Evolutionary conservation across 192 early-diverging fungal genomes (phyloP), one percentile per base, ranked within the genome.

Genomic region (Pilobolus umbonatus): DNA sequence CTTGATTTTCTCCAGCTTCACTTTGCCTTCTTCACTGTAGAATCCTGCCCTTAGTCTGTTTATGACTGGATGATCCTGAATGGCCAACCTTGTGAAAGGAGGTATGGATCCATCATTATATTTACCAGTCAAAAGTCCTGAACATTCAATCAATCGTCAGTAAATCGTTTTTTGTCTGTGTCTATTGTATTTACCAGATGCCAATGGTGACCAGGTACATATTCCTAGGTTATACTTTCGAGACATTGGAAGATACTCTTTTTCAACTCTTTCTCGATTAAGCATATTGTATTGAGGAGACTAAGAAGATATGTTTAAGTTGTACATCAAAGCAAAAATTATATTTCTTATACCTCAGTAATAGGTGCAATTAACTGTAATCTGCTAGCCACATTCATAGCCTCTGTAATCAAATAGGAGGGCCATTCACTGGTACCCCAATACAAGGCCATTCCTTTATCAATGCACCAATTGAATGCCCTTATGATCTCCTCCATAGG

Each of bases 211-310:
- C 87, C 88, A 94, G 32, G 80, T 86, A 19, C 85, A 85, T 5
- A 83, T 76, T 0, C 91, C 91, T 36, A 91, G 69, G 1, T 80
- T 78, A 56, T 75, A 78, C 62, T 81, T 83, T 43, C 79, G 70
- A 78, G 79, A 89, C 42, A 94, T 54, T 17, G 87, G 84, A 0
- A 65, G 53, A 67, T 92, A 92, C 68, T 91, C 86, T 36, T 75
- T 72, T 60, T 85, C 88, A 32, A 92, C 74, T 19, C 85, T 77
- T 43, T 92, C 89, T 11, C 91, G 84, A 54, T 88, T 79, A 53
- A 92, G 78, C 84, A 91, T 86, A 69, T 92, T 92, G 73, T 93
- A 93, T 63, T 93, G 89, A 30, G 86, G 82, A 69, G 90, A 83
- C 64, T 88, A 77, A 2, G 38, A 9, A 19, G 2, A 22, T 57